phyloP scores from a whole-genome alignment of 2,329 filamentous ascomycete species.

The Colletotrichum filicis region DNA sequence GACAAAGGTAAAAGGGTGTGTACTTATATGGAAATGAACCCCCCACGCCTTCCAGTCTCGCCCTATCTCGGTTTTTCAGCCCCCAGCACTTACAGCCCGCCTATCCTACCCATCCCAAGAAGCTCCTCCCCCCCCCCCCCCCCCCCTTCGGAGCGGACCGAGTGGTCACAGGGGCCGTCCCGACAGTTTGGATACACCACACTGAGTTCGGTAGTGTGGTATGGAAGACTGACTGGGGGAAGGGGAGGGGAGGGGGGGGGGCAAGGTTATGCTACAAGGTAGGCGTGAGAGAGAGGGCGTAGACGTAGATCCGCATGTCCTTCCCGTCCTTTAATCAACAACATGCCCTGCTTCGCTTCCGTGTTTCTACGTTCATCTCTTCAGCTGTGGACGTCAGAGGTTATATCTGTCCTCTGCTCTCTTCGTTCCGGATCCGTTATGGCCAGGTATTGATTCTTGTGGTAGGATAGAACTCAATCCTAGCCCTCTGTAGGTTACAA shows the following conservation, averaged over 20 bases:
- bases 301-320: not conserved
- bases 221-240: not conserved
- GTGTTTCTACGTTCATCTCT: not conserved
- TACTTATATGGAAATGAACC: not conserved
- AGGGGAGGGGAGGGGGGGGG: not conserved
- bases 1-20: not conserved
- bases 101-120: not conserved
- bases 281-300: not conserved
- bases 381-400: not conserved
- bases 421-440: too few relatives aligned
- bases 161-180: not conserved
- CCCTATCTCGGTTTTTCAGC: not conserved
- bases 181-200: not conserved
- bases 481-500: not conserved
- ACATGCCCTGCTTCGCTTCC: not conserved
- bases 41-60: not conserved
- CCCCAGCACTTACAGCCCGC: not conserved
- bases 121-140: not conserved
- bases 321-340: not conserved
- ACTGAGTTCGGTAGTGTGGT: not conserved
- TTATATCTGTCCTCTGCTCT: not conserved
- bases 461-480: too few relatives aligned
- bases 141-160: slow-evolving; percentile 20
- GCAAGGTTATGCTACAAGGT: too few relatives aligned
- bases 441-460: too few relatives aligned